Conservation (phyloP, 2,329 filamentous ascomycete genomes). For the Hymenoscyphus linearis region DNA sequence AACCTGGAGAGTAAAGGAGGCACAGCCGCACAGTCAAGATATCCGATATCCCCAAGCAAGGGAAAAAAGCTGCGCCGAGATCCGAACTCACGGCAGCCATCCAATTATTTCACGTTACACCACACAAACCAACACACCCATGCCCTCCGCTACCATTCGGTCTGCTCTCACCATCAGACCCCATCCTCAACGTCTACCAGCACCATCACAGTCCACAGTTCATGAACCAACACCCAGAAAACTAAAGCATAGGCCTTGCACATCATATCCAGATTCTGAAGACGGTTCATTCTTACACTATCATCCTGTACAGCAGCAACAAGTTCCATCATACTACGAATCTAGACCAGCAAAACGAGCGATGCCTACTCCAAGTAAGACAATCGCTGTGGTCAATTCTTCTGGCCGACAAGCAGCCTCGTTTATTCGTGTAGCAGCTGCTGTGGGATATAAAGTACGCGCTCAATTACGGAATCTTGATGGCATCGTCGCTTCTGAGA, state of each 20-base stretch:
- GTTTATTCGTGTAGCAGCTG: constrained; percentile 87
- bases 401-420: constrained; percentile 94
- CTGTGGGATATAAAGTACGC: constrained; percentile 87
- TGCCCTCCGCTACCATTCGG: constrained; percentile 29
- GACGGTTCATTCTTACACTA: constrained; percentile 13
- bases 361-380: constrained; percentile 37
- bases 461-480: constrained; percentile 86
- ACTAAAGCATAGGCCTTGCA: constrained; percentile 28
- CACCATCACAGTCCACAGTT: constrained; percentile 8
- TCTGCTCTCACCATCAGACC: constrained; percentile 28
- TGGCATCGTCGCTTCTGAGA: constrained; percentile 82
- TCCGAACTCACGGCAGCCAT: neutral
- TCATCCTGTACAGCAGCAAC: constrained; percentile 14
- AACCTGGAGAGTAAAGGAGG: neutral
- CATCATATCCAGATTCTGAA: constrained; percentile 23
- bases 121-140: constrained; percentile 13
- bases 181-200: constrained; percentile 7
- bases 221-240: constrained; percentile 17
- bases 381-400: constrained; percentile 91
- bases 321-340: constrained; percentile 7
- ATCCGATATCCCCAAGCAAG: neutral
- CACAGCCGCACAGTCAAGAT: neutral
- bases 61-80: neutral
- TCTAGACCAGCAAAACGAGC: constrained; percentile 30
- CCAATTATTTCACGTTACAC: neutral